phyloP scores from a whole-genome alignment of 441 rosid species.

The Gossypium laxum region DNA sequence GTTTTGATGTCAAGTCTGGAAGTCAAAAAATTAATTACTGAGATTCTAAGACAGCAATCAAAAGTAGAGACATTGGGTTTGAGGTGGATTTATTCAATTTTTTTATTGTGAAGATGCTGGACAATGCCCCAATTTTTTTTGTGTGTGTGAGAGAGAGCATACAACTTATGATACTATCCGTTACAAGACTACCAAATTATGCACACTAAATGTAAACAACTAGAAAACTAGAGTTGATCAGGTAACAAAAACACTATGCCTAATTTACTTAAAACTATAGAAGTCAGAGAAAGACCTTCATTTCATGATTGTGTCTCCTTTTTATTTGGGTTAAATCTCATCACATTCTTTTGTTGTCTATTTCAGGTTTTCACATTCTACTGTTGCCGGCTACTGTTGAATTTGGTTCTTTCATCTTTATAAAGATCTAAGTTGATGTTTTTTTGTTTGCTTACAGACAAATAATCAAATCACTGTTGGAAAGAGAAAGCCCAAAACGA shows the following conservation, averaged over 20 bases:
- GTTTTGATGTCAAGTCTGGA: not conserved
- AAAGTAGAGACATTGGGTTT: not conserved
- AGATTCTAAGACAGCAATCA: slow-evolving; percentile 1
- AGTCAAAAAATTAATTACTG: not conserved
- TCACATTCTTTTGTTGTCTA: slow-evolving; percentile 1
- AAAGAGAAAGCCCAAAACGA: slow-evolving; percentile 78
- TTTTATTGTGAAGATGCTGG: not conserved
- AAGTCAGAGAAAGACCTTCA: not conserved
- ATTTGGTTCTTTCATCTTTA: not conserved
- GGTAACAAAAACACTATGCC: not conserved
- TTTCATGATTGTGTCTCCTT: not conserved
- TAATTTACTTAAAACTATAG: not conserved
- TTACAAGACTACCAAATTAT: not conserved
- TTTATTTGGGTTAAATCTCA: not conserved
- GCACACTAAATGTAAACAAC: not conserved
- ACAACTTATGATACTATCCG: not conserved
- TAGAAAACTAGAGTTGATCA: not conserved
- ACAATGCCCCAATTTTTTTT: not conserved
- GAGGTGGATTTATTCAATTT: not conserved
- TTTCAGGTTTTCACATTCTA: not conserved
- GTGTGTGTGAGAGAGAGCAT: not conserved
- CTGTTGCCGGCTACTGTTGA: not conserved
- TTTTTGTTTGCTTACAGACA: slow-evolving; percentile 35
- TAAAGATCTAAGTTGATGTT: slow-evolving; percentile 3
- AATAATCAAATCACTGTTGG: slow-evolving; percentile 39